Evolutionary conservation across 192 early-diverging fungal genomes (phyloP), one percentile per base, ranked within the genome.

Genomic region (Dissophora ornata): DNA sequence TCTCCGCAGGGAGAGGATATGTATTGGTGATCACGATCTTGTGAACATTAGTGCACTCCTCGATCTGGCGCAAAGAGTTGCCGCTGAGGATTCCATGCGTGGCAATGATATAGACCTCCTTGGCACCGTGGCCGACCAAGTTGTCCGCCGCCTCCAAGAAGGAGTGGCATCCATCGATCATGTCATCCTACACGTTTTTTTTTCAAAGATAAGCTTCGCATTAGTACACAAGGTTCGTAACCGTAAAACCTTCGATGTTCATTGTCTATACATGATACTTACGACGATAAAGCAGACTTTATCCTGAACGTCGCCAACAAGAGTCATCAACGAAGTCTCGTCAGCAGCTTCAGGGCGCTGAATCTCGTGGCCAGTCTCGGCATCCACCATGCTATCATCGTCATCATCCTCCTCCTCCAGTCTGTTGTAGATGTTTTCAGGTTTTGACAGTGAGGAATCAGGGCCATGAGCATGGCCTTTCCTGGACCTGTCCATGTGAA

Each of bases 71-170:
- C 45, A 98, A 77, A 25, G 95, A 91, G 67, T 94, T 90, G 28
- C 90, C 94, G 57, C 94, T 96, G 41, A 99, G 83, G 61, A 99
- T 91, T 22, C 95, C 98, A 62, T 99, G 98, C 6, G 95, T 95
- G 0, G 95, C 96, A 58, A 99, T 90, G 50, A 97, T 90, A 66
- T 93, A 92, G 15, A 99, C 95, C 25, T 83, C 83, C 62, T 89
- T 89, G 6, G 91, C 93, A 60, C 81, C 77, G 68, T 95, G 93
- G 45, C 86, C 86, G 65, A 95, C 90, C 67, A 98, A 82, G 65
- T 95, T 93, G 62, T 94, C 91, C 49, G 96, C 94, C 18, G 96
- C 93, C 59, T 95, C 93, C 69, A 96, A 79, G 75, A 97, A 97
- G n/a, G 96, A 92, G 61, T 90, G 87, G 57, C 92, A 89, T 22